phyloP scores from a whole-genome alignment of 805 yeast species.

The Clavispora asparagi region DNA sequence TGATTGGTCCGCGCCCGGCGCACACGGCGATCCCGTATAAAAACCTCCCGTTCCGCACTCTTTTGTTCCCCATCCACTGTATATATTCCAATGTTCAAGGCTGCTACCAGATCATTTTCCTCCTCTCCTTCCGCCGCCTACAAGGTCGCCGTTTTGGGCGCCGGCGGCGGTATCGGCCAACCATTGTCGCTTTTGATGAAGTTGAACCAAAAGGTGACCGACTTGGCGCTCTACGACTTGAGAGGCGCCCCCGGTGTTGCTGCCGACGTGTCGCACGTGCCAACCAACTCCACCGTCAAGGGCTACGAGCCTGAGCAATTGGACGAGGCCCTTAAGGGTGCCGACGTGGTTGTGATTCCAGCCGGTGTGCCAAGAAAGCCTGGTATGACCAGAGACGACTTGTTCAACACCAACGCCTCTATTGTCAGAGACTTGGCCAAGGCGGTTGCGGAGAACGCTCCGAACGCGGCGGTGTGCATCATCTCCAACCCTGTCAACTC shows the following conservation, averaged over 20 bases:
- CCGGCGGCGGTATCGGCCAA: constrained; percentile 95
- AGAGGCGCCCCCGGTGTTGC: constrained; percentile 84
- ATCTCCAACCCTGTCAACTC: constrained; percentile 95
- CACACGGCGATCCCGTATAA: neutral
- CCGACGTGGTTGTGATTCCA: constrained; percentile 56
- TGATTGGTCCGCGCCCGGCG: constrained; percentile 4
- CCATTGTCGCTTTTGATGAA: constrained; percentile 80
- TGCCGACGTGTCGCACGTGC: constrained; percentile 82
- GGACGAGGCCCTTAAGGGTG: constrained; percentile 39
- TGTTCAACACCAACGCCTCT: constrained; percentile 77
- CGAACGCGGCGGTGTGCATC: constrained; percentile 71
- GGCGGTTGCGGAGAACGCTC: constrained; percentile 68
- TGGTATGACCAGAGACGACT: constrained; percentile 90
- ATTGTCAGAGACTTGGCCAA: constrained; percentile 71
- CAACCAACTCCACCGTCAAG: constrained; percentile 66
- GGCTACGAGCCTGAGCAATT: constrained; percentile 83
- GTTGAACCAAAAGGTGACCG: constrained; percentile 55
- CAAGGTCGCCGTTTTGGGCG: constrained; percentile 85
- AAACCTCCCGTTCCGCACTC: neutral
- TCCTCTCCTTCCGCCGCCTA: constrained; percentile 63
- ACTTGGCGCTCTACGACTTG: constrained; percentile 78
- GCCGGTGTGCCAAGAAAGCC: constrained; percentile 95
- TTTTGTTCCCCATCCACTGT: neutral
- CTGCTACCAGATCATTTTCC: constrained; percentile 61
- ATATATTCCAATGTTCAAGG: constrained; percentile 44